Evolutionary conservation across 2,329 filamentous ascomycete genomes (phyloP), one percentile per base, ranked within the genome.

Genomic region (Colletotrichum abscissum): DNA sequence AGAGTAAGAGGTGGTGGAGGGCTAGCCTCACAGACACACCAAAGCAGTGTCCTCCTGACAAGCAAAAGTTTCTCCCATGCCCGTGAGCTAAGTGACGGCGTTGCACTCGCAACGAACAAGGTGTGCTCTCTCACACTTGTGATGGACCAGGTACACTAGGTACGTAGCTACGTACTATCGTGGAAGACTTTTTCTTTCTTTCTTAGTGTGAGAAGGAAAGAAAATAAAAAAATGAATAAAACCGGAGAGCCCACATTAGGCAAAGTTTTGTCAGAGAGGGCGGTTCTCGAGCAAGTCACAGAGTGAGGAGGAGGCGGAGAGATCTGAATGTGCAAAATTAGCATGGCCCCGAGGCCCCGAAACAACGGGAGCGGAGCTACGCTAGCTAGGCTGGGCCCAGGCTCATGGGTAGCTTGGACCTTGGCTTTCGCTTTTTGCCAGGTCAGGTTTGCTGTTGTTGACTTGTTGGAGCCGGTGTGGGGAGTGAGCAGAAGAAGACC

Each of bases 281-380:
- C 55, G 59, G 59, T 66, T 70, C 70, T 65, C 52, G 35, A 52
- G 16, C 42, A 42, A 49, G 68, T 49, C 42, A 63, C 55, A 72
- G 33, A 63, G 49, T 57, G 69, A 52, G 58, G 65, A 52, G 65
- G 65, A 52, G 65, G 65, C n/a, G 26, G 57, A 38, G n/a, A 65
- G 62, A 71, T 73, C 67, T 73, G 69, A 60, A 67, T 65, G 54
- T 60, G 60, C 55, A 66, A 62, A 65, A 62, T 64, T 73, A 71
- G 71, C 67, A 38, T 46, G 67, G 67, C 57, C 60, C 67, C 67
- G 60, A 66, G 67, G 60, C 55, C 26, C 70, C 67, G 46, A 73
- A 73, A 65, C 67, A 52, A 62, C 70, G 67, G 67, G 67, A 71
- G 62, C 56, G 67, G 62, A 73, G 71, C 71, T 49, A 49, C 42